Percentiles rank a stretch among this genome's conserved stretches.
Conservation (phyloP, 352 stramenopile species). For the Detonula confervacea region DNA sequence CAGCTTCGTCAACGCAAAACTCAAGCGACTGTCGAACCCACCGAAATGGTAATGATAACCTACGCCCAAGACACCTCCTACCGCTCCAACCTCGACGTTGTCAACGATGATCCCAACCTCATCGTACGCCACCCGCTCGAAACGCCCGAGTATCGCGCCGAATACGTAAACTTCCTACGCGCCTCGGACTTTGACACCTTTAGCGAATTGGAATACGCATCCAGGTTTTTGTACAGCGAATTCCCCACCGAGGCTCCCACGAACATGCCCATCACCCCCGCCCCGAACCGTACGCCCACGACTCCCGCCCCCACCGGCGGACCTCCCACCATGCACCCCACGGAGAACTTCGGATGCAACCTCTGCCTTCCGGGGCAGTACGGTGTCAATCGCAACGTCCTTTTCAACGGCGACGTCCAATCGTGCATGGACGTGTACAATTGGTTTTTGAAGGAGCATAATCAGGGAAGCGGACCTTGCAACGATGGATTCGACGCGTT, state of each 20-base stretch:
- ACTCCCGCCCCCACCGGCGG: background rate
- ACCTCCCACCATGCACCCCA: conserved; percentile 20
- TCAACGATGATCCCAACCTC: conserved; percentile 52
- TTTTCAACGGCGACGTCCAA: conserved; percentile 43
- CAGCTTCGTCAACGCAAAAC: conserved; percentile 7
- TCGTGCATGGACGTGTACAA: conserved; percentile 62
- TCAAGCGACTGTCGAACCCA: conserved; percentile 18
- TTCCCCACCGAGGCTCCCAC: conserved; percentile 54
- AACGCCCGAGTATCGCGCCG: conserved; percentile 58
- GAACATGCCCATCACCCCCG: background rate
- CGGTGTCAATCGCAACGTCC: conserved; percentile 53
- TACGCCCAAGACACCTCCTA: conserved; percentile 49
- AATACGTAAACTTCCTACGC: conserved; percentile 61
- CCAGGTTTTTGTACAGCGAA: conserved; percentile 52
- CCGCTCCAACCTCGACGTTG: conserved; percentile 41
- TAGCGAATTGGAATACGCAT: conserved; percentile 48
- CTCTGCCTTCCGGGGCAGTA: conserved; percentile 51
- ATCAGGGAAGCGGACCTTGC: conserved; percentile 40
- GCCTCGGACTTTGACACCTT: conserved; percentile 45
- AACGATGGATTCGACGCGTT: conserved; percentile 35
- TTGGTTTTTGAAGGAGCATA: conserved; percentile 52
- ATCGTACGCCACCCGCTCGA: conserved; percentile 52
- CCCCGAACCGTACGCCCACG: background rate
- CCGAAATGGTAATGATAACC: conserved; percentile 53
- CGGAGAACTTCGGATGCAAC: conserved; percentile 49